Evolutionary conservation across 108 stramenopile genomes (phyloP), one percentile per base, ranked within the genome.

Genomic region (Fistulifera solaris): DNA sequence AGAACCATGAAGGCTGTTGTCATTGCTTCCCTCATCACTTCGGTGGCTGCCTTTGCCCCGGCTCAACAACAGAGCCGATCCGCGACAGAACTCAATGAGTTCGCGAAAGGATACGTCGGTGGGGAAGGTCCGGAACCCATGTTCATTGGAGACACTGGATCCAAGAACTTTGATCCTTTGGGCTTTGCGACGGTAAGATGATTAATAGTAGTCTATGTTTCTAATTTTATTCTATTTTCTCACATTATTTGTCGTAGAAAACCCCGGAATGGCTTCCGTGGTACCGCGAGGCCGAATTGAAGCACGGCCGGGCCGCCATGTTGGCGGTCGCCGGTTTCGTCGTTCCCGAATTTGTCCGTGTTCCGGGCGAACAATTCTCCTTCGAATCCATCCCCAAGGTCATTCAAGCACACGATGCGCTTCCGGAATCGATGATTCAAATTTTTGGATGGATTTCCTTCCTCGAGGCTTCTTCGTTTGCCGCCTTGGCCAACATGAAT

Each of bases 281-380:
- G 80, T 95, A 21, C 87, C 83, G 90, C 27, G 87, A 94, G 75
- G 88, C 93, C 28, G 96, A 97, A 67, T 67, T 97, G 44, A 97
- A 95, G 81, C 96, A 97, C 68, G 90, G 93, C 26, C 96, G 96
- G 58, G 81, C 94, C 53, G 83, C 80, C 62, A 88, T 89, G 86
- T 65, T 97, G 52, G 96, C 94, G 35, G 69, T 86, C 72, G 69
- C 83, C 26, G 96, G 96, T 61, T 90, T 91, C 49, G 82, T 93
- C 16, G 87, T 90, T 25, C 89, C 91, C 16, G 96, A 96, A 52
- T 63, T 84, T 27, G 93, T 91, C 52, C 59, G 92, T 45, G 59
- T 94, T 60, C 92, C 92, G 13, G 92, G 92, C 17, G 86, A 79
- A 46, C 62, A 65, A 45, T 94, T 70, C 79, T 85, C 83, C 21